phyloP scores from a whole-genome alignment of 179 eudicot species.

The Dionaea muscipula region DNA sequence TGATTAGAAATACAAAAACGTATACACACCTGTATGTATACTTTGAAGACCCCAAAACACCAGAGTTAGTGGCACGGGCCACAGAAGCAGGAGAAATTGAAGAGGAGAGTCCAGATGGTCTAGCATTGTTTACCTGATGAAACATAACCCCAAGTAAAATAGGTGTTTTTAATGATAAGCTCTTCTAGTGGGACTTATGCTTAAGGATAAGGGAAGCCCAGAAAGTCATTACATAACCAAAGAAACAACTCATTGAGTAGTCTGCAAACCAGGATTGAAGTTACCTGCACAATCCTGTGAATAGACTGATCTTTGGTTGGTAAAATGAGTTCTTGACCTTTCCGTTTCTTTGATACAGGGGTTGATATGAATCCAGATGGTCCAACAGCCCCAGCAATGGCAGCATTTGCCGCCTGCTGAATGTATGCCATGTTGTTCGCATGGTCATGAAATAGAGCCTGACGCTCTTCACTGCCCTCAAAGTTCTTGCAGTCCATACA shows the following conservation, averaged over 20 bases:
- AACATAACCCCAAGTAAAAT: slow-evolving; percentile 3
- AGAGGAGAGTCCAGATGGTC: slow-evolving; percentile 42
- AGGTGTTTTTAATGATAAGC: too few relatives aligned
- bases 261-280: neutral
- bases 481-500: slow-evolving; percentile 95
- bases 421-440: slow-evolving; percentile 52
- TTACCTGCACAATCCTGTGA: slow-evolving; percentile 56
- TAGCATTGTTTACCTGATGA: slow-evolving; percentile 48
- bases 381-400: slow-evolving; percentile 89
- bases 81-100: slow-evolving; percentile 35
- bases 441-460: slow-evolving; percentile 76
- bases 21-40: slow-evolving; percentile 52
- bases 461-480: slow-evolving; percentile 97
- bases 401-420: slow-evolving; percentile 97
- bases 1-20: slow-evolving; percentile 1
- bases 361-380: slow-evolving; percentile 71
- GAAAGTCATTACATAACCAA: neutral
- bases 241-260: neutral
- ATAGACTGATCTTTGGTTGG: slow-evolving; percentile 42
- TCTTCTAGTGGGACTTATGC: neutral
- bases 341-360: slow-evolving; percentile 55
- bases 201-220: neutral
- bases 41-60: slow-evolving; percentile 46
- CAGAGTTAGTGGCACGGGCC: slow-evolving; percentile 33
- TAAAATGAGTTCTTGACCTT: slow-evolving; percentile 46